Base-by-base conservation (phyloP, 2,329 filamentous ascomycete genomes). In the Aureobasidium sp. region DNA sequence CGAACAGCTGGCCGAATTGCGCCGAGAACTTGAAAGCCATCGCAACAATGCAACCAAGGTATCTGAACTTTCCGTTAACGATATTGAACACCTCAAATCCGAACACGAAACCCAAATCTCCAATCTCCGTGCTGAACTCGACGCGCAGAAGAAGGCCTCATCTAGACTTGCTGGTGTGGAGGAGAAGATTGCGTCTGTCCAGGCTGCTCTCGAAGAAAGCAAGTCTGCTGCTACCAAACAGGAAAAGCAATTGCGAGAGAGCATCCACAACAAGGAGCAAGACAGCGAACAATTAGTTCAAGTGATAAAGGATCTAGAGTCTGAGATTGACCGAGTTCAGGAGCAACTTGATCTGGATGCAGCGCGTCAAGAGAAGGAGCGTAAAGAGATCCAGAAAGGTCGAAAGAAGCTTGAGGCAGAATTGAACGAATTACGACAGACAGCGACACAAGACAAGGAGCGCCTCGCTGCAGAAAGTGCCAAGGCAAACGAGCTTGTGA, bases 321-420 rank as follows among this genome's bases (percentile, higher is more conserved):
- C 62, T 34, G 66, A 68, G 58, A 68, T 68, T 38, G 63, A 66
- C 37, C 57, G 61, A n/a, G 65, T 62, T 40, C 63, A 68, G 55
- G 45, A 60, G 42, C 55, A 56, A 34, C 37, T 59, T 17, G 58
- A 59, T 27, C 41, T 40, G 21, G 58, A 56, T 34, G 52, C 37
- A 11, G 48, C n/a, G 6, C 44, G 49, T 27, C 40, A 56, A 30
- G 48, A 51, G 38, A 40, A 53, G 25, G 54, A 55, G 34, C 51
- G 56, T 21, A 53, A 58, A 41, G 55, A 60, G 30, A 44, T 53
- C 14, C 32, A 30, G 2, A 34, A n/a, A 1, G 41, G 25, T 6
- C 40, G 32, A 22, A 45, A 41, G 52, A 54, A 27, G 52, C 56
- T 35, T 35, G 40, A 53, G 25, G 34, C 29, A 16, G 51, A 53